These are phyloP conservation scores for Fonsecaea erecta DNA, from an alignment of 2,329 filamentous ascomycete genomes.

Conservation along the genomic window DNA sequence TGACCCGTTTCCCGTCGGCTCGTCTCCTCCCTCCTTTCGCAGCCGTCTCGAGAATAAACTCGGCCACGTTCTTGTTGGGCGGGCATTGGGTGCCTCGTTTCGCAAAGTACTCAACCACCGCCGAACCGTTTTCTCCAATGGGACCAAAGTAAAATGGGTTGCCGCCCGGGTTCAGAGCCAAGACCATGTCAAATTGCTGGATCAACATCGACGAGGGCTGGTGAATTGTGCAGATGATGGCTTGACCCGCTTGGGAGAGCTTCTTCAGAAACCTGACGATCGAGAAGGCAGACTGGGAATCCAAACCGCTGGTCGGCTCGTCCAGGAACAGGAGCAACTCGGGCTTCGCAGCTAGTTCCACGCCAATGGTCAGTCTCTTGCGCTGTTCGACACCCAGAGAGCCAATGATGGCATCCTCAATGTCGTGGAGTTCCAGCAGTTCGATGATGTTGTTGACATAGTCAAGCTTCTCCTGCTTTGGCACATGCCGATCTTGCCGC, in stretches of 20 bases:
- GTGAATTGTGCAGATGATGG: conserved; percentile 75
- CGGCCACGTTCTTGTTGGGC: conserved; percentile 67
- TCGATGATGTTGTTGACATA: conserved; percentile 71
- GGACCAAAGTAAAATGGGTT: conserved; percentile 76
- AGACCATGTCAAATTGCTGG: conserved; percentile 74
- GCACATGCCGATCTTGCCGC: conserved; percentile 61
- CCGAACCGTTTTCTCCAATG: conserved; percentile 68
- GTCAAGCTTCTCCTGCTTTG: conserved; percentile 65
- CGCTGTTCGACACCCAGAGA: conserved; percentile 71
- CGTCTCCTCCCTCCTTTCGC: conserved; percentile 59
- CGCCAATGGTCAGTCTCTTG: conserved; percentile 74
- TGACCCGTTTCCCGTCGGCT: conserved; percentile 60
- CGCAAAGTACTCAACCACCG: conserved; percentile 70
- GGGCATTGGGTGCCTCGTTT: conserved; percentile 69
- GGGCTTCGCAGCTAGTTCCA: conserved; percentile 72
- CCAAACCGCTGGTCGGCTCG: conserved; percentile 72
- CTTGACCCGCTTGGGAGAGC: conserved; percentile 67
- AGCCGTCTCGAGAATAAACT: conserved; percentile 69
- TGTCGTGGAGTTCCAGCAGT: conserved; percentile 66
- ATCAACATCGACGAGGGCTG: conserved; percentile 72
- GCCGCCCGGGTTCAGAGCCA: conserved; percentile 70
- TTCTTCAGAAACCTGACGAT: conserved; percentile 73
- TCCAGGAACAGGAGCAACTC: conserved; percentile 71
- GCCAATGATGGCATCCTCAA: conserved; percentile 69
- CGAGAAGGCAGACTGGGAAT: conserved; percentile 70